Percentiles rank a stretch among this genome's conserved stretches.
Evolutionary conservation across 2,329 filamentous ascomycete genomes (phyloP).

Genomic region (Cladosporium sp.): DNA sequence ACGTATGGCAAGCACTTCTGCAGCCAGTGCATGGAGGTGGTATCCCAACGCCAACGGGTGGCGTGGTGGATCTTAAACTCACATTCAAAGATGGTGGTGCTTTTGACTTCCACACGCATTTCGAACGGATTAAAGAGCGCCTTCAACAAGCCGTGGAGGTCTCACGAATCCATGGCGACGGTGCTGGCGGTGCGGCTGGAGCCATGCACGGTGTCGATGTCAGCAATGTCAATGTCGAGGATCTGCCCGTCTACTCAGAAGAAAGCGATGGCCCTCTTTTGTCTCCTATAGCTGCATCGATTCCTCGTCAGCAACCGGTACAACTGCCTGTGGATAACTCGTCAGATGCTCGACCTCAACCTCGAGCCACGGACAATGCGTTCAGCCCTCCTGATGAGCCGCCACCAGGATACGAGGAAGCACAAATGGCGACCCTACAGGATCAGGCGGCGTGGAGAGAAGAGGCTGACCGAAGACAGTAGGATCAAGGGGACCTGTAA

Average conservation of each 20-base stretch:
- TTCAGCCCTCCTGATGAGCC: constrained; percentile 63
- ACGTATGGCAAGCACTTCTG: constrained; percentile 78
- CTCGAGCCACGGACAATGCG: constrained; percentile 21
- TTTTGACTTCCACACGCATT: constrained; percentile 79
- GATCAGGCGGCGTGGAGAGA: constrained; percentile 61
- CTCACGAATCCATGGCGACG: constrained; percentile 43
- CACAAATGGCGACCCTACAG: constrained; percentile 74
- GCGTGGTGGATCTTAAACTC: constrained; percentile 74
- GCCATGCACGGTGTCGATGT: constrained; percentile 50
- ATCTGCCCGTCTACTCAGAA: constrained; percentile 81
- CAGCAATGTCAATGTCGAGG: constrained; percentile 71
- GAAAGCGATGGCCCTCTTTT: constrained; percentile 37
- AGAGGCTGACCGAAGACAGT: constrained; percentile 18
- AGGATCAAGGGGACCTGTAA: neutral
- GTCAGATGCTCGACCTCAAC: constrained; percentile 19
- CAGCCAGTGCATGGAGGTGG: constrained; percentile 79
- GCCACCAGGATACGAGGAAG: constrained; percentile 87
- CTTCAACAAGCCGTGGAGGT: constrained; percentile 76
- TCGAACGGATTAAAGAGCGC: constrained; percentile 79
- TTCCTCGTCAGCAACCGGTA: constrained; percentile 22
- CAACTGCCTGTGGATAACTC: constrained; percentile 19
- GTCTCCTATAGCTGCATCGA: constrained; percentile 28
- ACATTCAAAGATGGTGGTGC: constrained; percentile 95
- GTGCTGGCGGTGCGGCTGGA: constrained; percentile 24
- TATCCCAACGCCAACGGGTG: constrained; percentile 66